A percentile compares a stretch with the other conserved stretches of the same genome.
These are phyloP conservation scores for Paratinospora sagittata DNA, from an alignment of 164 flowering plant genomes.

Conservation along the genomic window DNA sequence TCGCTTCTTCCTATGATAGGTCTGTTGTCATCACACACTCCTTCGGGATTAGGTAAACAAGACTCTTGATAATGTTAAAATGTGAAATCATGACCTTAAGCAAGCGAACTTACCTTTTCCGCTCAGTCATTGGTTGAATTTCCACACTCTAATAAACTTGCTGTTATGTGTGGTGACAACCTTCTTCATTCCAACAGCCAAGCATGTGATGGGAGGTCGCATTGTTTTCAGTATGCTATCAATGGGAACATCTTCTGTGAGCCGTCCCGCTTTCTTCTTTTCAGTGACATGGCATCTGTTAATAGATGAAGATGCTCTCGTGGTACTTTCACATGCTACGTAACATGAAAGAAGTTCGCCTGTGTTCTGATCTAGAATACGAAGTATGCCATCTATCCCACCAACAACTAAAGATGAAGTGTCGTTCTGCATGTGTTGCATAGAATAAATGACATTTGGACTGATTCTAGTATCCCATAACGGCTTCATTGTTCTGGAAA, in stretches of 20 bases:
- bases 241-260: slow-evolving; percentile 37
- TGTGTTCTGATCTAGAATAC: slow-evolving; percentile 49
- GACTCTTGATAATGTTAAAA: no score
- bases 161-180: slow-evolving; percentile 68
- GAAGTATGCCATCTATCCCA: slow-evolving; percentile 84
- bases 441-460: slow-evolving; percentile 66
- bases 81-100: background rate
- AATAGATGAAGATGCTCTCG: slow-evolving; percentile 10
- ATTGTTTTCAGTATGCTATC: slow-evolving; percentile 36
- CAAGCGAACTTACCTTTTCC: background rate
- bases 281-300: slow-evolving; percentile 14
- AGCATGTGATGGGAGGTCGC: slow-evolving; percentile 67
- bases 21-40: no score
- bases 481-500: slow-evolving; percentile 47
- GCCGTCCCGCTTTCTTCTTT: slow-evolving; percentile 37
- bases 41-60: no score
- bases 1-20: no score
- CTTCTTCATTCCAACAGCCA: slow-evolving; percentile 91
- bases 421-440: slow-evolving; percentile 56
- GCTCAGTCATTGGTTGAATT: slow-evolving; percentile 28
- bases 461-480: slow-evolving; percentile 68
- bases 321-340: slow-evolving; percentile 26
- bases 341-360: slow-evolving; percentile 60
- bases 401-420: slow-evolving; percentile 60
- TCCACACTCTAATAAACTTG: slow-evolving; percentile 64